Evolutionary conservation across 2,329 filamentous ascomycete genomes (phyloP), one percentile per base, ranked within the genome.

Genomic region (Cercospora janseana): DNA sequence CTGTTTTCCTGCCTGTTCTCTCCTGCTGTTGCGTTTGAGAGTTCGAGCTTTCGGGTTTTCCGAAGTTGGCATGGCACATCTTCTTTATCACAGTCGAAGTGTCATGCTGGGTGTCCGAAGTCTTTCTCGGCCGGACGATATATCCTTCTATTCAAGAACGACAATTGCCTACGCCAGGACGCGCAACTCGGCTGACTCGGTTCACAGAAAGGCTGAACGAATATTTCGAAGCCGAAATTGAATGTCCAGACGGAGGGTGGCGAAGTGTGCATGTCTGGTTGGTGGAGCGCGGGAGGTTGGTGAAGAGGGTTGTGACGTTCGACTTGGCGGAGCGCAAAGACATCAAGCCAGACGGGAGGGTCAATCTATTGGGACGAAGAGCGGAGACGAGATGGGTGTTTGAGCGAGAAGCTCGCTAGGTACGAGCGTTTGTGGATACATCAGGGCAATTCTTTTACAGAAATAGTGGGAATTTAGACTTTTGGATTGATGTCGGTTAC

Each of bases 361-460:
- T 10, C 21, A 18, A 38, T 15, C 26, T 23, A 48, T 12, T 26
- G 26, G 24, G 46, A 26, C 21, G 50, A 20, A 57, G 49, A 28
- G 56, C 50, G 35, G 58, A 58, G 46, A 55, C 82, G 15, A 53
- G 41, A 40, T 54, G 54, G 28, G 56, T 58, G 3, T 60, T 57
- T 51, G 51, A 58, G 15, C 54, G 53, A 34, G 56, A 52, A 24
- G 46, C 41, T 28, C 26, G 21, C 13, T 46, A 20, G n/a, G 31
- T 12, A 38, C n/a, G 18, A 18, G 10, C 20, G 26, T 10, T n/a
- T 13, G 4, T 40, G 20, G 35, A n/a, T n/a, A n/a, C n/a, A n/a
- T n/a, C n/a, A n/a, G n/a, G n/a, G n/a, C n/a, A n/a, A n/a, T n/a
- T n/a, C n/a, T n/a, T n/a, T n/a, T n/a, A n/a, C n/a, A n/a, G n/a